Percentiles rank a stretch among this genome's conserved stretches.
Evolutionary conservation across 495 filamentous ascomycete species (phyloP).

Genomic region (Penicillium verhagenii): DNA sequence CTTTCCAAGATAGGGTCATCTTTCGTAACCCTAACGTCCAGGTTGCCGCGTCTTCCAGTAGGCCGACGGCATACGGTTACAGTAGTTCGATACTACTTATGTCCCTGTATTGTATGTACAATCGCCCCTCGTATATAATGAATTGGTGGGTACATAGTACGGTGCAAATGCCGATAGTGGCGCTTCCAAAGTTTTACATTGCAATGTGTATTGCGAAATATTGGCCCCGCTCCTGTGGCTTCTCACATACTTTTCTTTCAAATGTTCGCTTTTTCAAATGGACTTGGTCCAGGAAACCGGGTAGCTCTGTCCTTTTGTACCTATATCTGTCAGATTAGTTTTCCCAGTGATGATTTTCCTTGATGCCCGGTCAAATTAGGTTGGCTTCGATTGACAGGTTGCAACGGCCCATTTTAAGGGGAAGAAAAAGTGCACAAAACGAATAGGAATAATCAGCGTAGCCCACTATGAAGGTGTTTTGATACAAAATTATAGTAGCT

Average conservation of each 20-base stretch:
- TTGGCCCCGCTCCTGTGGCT: neutral
- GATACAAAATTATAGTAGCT: too few species aligned
- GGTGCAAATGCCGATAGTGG: neutral
- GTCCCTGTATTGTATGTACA: neutral
- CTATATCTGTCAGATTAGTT: neutral
- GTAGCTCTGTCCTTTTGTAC: neutral
- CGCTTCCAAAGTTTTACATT: conserved; percentile 8
- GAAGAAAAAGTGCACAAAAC: neutral
- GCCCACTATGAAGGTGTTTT: too few species aligned
- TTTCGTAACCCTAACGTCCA: neutral
- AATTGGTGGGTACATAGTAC: too few species aligned
- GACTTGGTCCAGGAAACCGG: neutral
- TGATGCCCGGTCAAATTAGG: neutral
- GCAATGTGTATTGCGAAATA: neutral
- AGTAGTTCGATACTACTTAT: neutral
- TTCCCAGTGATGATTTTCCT: neutral
- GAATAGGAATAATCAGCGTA: neutral
- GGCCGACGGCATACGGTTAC: neutral
- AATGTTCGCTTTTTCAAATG: neutral
- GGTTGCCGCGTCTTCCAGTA: neutral
- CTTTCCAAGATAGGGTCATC: neutral
- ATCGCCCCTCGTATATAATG: too few species aligned
- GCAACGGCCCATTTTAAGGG: too few species aligned
- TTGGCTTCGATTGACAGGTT: neutral
- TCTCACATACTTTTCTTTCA: neutral